phyloP scores from a whole-genome alignment of 1,284 basidiomycete genomes.

The Anthracocystis panici-leucophaei region DNA sequence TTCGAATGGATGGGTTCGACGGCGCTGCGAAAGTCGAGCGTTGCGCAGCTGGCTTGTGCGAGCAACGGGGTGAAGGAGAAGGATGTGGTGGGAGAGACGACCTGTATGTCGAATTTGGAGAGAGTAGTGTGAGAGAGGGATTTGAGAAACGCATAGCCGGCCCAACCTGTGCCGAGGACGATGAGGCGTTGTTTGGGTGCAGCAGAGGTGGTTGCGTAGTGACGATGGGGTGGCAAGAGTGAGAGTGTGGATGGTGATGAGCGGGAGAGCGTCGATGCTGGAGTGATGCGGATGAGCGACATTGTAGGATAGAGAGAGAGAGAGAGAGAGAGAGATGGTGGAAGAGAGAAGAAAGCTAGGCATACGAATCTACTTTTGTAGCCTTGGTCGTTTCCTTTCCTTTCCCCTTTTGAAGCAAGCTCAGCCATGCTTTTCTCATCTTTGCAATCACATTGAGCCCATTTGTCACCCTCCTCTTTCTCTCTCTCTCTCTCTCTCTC shows the following conservation, averaged over 20 bases:
- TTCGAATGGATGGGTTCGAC: slow-evolving; percentile 79
- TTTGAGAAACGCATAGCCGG: slow-evolving; percentile 74
- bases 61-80: slow-evolving; percentile 53
- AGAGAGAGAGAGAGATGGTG: no score
- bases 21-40: slow-evolving; percentile 76
- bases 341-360: no score
- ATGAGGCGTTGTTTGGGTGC: slow-evolving; percentile 77
- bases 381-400: no score
- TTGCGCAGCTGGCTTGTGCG: slow-evolving; percentile 69
- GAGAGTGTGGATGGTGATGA: background rate
- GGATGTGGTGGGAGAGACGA: slow-evolving; percentile 64
- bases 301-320: background rate
- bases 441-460: no score
- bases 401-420: no score
- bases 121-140: slow-evolving; percentile 9
- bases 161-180: slow-evolving; percentile 87
- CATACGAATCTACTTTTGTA: no score
- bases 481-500: no score
- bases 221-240: background rate
- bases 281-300: background rate
- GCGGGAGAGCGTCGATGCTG: background rate
- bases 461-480: no score
- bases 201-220: background rate
- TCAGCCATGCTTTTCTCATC: no score
- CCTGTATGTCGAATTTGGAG: slow-evolving; percentile 38